These are phyloP conservation scores for Debaryomyces sp. DNA, from an alignment of 1,139 yeast genomes.

Conservation along the genomic window DNA sequence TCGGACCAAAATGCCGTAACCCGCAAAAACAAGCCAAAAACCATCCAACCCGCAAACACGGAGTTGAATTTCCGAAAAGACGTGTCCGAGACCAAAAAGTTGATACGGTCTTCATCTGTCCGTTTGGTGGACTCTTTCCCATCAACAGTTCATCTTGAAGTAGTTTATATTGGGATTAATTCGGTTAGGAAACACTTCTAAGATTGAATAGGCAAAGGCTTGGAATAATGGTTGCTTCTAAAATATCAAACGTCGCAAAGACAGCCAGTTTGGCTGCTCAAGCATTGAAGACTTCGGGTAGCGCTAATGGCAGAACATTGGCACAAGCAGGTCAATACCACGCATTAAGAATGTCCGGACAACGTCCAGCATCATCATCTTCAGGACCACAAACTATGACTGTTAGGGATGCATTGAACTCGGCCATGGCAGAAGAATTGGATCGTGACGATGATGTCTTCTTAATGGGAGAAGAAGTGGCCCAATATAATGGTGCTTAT, in stretches of 20 bases:
- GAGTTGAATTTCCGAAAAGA: slow-evolving; percentile 7
- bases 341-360: slow-evolving; percentile 35
- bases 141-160: neutral
- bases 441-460: slow-evolving; percentile 94
- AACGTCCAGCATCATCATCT: slow-evolving; percentile 49
- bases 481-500: slow-evolving; percentile 98
- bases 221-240: slow-evolving; percentile 27
- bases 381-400: slow-evolving; percentile 71
- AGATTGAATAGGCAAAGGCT: slow-evolving; percentile 2
- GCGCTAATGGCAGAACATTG: slow-evolving; percentile 24
- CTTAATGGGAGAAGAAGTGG: slow-evolving; percentile 98
- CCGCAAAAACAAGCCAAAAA: neutral
- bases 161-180: neutral
- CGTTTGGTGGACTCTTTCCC: slow-evolving; percentile 9
- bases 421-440: slow-evolving; percentile 96
- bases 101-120: slow-evolving; percentile 22
- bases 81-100: neutral
- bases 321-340: slow-evolving; percentile 36
- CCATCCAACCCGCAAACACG: neutral
- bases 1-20: neutral
- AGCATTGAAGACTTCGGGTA: slow-evolving; percentile 28
- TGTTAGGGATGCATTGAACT: slow-evolving; percentile 95
- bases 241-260: slow-evolving; percentile 46
- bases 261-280: slow-evolving; percentile 52
- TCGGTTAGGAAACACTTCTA: slow-evolving; percentile 1